Percentiles rank a stretch among this genome's conserved stretches.
Evolutionary conservation across 1,284 basidiomycete genomes (phyloP).

Genomic region (Megacollybia platyphylla): DNA sequence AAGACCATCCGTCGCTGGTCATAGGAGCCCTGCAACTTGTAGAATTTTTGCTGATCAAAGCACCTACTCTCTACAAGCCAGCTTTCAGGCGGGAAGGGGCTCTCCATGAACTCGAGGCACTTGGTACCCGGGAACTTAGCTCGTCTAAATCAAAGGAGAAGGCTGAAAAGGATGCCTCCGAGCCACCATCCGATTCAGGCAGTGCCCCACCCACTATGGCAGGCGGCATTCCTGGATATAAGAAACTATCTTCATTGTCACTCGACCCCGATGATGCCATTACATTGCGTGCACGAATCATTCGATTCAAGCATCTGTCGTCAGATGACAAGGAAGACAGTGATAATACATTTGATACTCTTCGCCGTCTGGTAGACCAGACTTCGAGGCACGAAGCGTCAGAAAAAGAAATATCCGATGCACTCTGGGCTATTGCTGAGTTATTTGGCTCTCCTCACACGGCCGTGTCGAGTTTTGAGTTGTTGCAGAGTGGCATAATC

Average conservation of each 20-base stretch:
- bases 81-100: slow-evolving; percentile 89
- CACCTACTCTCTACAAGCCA: slow-evolving; percentile 73
- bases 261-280: slow-evolving; percentile 82
- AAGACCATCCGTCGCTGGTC: slow-evolving; percentile 77
- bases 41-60: slow-evolving; percentile 75
- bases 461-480: slow-evolving; percentile 91
- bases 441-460: slow-evolving; percentile 70
- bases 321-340: slow-evolving; percentile 47
- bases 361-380: slow-evolving; percentile 53
- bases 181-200: slow-evolving; percentile 23
- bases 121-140: slow-evolving; percentile 52
- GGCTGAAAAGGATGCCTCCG: slow-evolving; percentile 29
- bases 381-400: slow-evolving; percentile 41
- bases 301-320: slow-evolving; percentile 67
- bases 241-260: slow-evolving; percentile 50
- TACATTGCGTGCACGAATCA: slow-evolving; percentile 77
- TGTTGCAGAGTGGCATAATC: slow-evolving; percentile 87
- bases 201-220: slow-evolving; percentile 19
- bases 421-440: slow-evolving; percentile 60
- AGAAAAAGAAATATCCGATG: slow-evolving; percentile 55
- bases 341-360: slow-evolving; percentile 50
- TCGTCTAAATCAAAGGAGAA: slow-evolving; percentile 45
- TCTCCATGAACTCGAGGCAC: slow-evolving; percentile 77
- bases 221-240: slow-evolving; percentile 45
- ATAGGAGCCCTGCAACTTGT: slow-evolving; percentile 84